Base-by-base conservation (phyloP, 164 flowering plant species). In the Vitis cinerea region DNA sequence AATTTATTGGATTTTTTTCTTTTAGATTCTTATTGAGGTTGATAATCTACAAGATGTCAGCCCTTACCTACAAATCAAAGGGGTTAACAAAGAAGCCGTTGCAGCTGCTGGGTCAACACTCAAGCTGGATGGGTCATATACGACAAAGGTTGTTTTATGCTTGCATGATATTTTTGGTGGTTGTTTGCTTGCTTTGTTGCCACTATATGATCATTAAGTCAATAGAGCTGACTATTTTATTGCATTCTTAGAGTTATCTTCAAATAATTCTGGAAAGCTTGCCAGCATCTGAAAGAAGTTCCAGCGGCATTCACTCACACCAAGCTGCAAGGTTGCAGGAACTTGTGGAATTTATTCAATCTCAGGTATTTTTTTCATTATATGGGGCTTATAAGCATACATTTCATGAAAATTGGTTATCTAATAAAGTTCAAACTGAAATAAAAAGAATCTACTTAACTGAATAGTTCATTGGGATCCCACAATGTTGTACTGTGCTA, bases 21-120 rank as follows among this genome's bases (percentile, higher is more conserved):
- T 63, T 16, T 67, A 96, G 99, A 90, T 96, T 72, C 88, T 96
- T 52, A 83, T 93, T 55, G 98, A 96, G 85, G 97, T 93, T 53
- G 97, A 96, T 86, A 93, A 93, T 79, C 81, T 93, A 14, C 95
- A 90, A 89, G 97, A 96, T 80, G 83, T 74, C 51, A 83, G 82
- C 76, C 91, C 97, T 57, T 96, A 90, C 73, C 57, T 96, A 59
- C 99, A 96, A 79, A 96, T 96, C 44, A 96, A 96, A 80, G 99
- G 98, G 71, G 83, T 86, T 53, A 84, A 92, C 70, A 96, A 91
- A 79, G 97, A 91, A 57, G 87, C 90, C 61, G 99, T 93, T 50
- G 84, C 85, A 58, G 88, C 92, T 69, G 95, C 98, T 77, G 98
- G 98, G 49, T 88, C 93, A 63, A 73, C 84, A 27, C 90, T 96